A percentile compares a stretch with the other conserved stretches of the same genome.
phyloP scores from a whole-genome alignment of 2,329 filamentous ascomycete genomes.

The Xylariaceae sp. region DNA sequence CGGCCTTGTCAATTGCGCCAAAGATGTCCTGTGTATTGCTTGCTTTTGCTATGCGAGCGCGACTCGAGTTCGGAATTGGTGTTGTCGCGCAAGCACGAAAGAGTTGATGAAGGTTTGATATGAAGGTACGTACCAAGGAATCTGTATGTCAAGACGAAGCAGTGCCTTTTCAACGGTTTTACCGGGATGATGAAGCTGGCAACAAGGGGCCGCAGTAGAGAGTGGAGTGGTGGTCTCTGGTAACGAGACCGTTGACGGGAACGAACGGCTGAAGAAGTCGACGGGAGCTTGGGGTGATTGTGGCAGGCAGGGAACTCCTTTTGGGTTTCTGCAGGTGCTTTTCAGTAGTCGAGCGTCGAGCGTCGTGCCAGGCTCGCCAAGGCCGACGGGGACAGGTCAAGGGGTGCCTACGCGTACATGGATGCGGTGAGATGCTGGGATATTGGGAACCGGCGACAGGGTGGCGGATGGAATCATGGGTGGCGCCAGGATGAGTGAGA shows the following conservation, averaged over 20 bases:
- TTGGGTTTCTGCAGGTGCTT: constrained; percentile 7
- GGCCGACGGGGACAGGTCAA: neutral
- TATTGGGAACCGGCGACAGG: neutral
- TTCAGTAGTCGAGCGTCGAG: too few relatives aligned
- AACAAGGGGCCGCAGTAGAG: constrained; percentile 15
- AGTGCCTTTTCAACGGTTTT: constrained; percentile 20
- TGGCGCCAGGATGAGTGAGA: too few relatives aligned
- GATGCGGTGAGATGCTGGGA: neutral
- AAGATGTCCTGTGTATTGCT: neutral
- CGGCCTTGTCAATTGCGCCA: neutral
- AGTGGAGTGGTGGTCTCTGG: constrained; percentile 16
- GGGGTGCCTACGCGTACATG: neutral
- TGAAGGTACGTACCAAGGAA: constrained; percentile 17
- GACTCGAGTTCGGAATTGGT: constrained; percentile 2
- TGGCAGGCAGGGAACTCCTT: constrained; percentile 6
- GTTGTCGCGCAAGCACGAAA: constrained; percentile 6
- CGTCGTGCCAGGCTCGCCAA: neutral
- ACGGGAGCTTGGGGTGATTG: constrained; percentile 5
- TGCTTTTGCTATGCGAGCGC: neutral
- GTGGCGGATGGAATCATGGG: neutral
- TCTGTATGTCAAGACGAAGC: constrained; percentile 4
- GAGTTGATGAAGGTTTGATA: constrained; percentile 13
- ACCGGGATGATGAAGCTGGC: constrained; percentile 16
- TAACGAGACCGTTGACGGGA: constrained; percentile 20
- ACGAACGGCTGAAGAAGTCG: constrained; percentile 15